A percentile compares a stretch with the other conserved stretches of the same genome.
Conservation (phyloP, 139 green algal genomes). For the Asterochloris sp. region DNA sequence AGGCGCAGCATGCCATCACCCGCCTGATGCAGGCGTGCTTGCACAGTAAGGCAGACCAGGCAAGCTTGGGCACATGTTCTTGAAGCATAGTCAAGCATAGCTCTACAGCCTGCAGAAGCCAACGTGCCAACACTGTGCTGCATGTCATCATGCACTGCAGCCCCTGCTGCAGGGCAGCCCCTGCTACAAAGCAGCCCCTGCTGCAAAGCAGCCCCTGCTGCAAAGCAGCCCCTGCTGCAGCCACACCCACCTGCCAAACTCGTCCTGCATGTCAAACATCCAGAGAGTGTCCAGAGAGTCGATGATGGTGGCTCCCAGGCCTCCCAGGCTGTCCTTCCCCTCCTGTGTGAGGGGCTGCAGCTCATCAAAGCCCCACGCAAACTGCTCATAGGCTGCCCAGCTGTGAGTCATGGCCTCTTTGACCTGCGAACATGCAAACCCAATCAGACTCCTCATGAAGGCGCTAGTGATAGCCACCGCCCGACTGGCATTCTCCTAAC, state of each 20-base stretch:
- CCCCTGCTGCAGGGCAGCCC: neutral
- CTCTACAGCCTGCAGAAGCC: no score
- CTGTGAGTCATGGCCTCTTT: constrained; percentile 49
- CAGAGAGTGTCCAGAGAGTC: constrained; percentile 68
- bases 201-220: neutral
- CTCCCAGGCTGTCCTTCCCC: constrained; percentile 40
- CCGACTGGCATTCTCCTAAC: neutral
- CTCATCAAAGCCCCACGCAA: constrained; percentile 57
- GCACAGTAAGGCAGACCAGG: no score
- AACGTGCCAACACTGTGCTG: no score
- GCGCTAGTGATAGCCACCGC: neutral
- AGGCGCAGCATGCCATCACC: no score
- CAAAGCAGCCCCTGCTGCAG: neutral
- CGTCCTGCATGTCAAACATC: constrained; percentile 63
- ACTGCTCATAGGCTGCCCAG: constrained; percentile 54
- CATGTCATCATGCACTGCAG: neutral
- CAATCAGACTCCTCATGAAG: no score
- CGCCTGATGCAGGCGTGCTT: no score
- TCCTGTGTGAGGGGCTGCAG: constrained; percentile 40
- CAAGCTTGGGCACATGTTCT: no score
- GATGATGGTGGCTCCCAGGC: constrained; percentile 60
- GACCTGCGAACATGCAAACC: neutral
- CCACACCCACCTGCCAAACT: constrained; percentile 31
- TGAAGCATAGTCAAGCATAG: no score
- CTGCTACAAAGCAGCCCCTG: neutral